Conservation (phyloP, 2,329 filamentous ascomycete genomes). For the Penicillium sp. region DNA sequence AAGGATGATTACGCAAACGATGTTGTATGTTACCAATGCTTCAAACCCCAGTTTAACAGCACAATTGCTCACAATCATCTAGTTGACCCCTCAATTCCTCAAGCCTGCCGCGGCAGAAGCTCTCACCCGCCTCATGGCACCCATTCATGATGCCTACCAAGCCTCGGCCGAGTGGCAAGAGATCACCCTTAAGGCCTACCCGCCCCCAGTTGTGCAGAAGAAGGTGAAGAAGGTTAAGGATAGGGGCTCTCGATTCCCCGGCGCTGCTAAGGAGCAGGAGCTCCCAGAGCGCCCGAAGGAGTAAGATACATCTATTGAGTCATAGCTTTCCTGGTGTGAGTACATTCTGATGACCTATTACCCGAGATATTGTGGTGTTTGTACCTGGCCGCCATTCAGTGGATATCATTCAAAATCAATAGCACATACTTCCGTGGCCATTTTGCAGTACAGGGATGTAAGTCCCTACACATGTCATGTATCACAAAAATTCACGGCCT, state of each 20-base stretch:
- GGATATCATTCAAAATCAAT: background rate
- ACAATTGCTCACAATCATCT: slow-evolving; percentile 9
- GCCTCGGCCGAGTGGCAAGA: slow-evolving; percentile 79
- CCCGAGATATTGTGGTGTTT: background rate
- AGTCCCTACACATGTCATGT: background rate
- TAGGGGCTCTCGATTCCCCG: slow-evolving; percentile 66
- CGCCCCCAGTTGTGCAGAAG: slow-evolving; percentile 67
- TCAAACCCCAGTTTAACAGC: background rate
- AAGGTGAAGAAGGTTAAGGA: slow-evolving; percentile 80
- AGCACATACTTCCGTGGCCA: background rate
- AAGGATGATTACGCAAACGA: slow-evolving; percentile 82
- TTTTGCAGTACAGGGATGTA: background rate
- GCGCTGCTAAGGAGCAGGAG: slow-evolving; percentile 22
- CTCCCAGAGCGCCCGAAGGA: slow-evolving; percentile 18
- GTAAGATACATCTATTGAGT: background rate
- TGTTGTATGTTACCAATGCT: slow-evolving; percentile 60
- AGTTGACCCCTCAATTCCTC: slow-evolving; percentile 83
- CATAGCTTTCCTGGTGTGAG: background rate
- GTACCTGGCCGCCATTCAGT: background rate
- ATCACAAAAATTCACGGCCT: background rate
- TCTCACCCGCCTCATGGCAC: slow-evolving; percentile 74
- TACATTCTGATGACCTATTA: background rate
- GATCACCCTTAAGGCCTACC: slow-evolving; percentile 80
- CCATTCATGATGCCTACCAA: slow-evolving; percentile 77
- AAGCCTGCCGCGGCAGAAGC: slow-evolving; percentile 82